Conservation (phyloP, 163 green algal species). For the Chloromonas sp. region DNA sequence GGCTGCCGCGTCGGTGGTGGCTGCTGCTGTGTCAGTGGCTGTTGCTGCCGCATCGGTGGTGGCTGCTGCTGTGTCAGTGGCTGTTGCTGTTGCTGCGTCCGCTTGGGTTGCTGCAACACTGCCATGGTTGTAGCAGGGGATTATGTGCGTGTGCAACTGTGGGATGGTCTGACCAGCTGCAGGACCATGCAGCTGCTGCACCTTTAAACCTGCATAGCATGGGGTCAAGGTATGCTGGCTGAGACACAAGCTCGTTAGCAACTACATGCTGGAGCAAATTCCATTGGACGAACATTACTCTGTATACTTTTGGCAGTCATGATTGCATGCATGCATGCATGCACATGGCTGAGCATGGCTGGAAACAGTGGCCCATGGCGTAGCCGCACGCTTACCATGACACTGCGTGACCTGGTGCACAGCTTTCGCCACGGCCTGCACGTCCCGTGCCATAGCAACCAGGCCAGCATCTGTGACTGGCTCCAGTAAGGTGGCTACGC, state of each 20-base stretch:
- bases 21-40: background rate
- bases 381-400: background rate
- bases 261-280: too few species aligned
- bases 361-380: background rate
- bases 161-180: slow-evolving; percentile 39
- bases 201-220: background rate
- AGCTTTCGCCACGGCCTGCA: slow-evolving; percentile 32
- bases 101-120: background rate
- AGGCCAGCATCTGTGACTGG: background rate
- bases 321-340: background rate
- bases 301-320: too few species aligned
- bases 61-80: background rate
- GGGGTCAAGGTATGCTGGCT: background rate
- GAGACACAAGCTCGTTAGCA: too few species aligned
- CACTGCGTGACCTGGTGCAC: slow-evolving; percentile 37
- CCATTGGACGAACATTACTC: too few species aligned
- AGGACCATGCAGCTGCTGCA: slow-evolving; percentile 33
- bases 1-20: background rate
- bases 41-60: background rate
- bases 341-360: background rate
- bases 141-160: slow-evolving; percentile 49
- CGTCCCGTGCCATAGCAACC: slow-evolving; percentile 16
- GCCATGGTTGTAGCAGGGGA: slow-evolving; percentile 24
- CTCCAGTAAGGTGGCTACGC: background rate
- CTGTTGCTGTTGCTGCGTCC: background rate